Evolutionary conservation across 139 green algal genomes (phyloP), one percentile per base, ranked within the genome.

Genomic region (Klebsormidium nitens): DNA sequence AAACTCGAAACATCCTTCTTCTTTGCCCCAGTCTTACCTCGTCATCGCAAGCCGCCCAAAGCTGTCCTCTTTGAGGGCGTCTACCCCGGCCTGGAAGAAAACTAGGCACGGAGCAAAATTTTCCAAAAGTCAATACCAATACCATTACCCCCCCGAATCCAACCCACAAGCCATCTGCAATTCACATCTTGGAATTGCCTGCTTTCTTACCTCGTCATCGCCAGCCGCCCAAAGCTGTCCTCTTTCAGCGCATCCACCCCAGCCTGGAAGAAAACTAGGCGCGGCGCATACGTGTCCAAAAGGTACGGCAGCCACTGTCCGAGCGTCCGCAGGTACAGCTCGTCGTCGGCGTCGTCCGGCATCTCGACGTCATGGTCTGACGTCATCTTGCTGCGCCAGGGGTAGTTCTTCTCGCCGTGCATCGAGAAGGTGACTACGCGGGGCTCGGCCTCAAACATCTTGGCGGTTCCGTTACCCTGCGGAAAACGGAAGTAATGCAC

Each of bases 371-470:
- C 86, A 55, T 89, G 79, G 3, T 77, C 81, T 55, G 81, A 86
- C 4, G 3, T 49, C 59, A 76, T 81, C 2, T 81, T 80, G 0
- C 74, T 86, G 52, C 75, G 85, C 82, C 83, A 89, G 5, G 86
- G 86, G 69, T 91, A 91, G 71, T 91, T 91, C 23, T 81, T 85
- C 4, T 74, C 76, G 69, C 85, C 85, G 40, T 87, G 83, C 67
- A 87, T 82, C 55, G 84, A 85, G 63, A 89, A 90, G 5, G 86
- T 89, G 23, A 83, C 78, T 28, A 91, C 81, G 3, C 81, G 69
- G 5, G 62, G 37, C 31, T 91, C 84, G 32, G 78, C 59, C 36
- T 84, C 59, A 46, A 90, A 90, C 2, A 91, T 86, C 6, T 70
- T 76, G 5, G 86, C 85, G 1, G 85, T 91, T 28, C 86, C 86